Conservation (phyloP, 2,329 filamentous ascomycete genomes). For the Fusarium guadeloupense region DNA sequence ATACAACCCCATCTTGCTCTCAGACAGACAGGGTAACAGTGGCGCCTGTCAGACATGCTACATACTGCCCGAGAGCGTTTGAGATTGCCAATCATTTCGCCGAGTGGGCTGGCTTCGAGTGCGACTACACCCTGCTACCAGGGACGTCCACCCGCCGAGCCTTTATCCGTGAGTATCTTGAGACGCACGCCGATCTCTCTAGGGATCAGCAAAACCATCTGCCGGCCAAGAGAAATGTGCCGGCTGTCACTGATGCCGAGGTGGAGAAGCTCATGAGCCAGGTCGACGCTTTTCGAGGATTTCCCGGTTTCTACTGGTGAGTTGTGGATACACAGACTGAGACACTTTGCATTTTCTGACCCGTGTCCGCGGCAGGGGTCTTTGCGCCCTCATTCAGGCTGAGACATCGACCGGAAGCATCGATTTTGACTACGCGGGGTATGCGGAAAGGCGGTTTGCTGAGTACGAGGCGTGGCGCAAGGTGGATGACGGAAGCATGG, state of each 20-base stretch:
- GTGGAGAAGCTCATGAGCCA: slow-evolving; percentile 28
- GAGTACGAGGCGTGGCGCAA: slow-evolving; percentile 36
- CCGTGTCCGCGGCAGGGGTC: slow-evolving; percentile 27
- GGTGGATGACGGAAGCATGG: slow-evolving; percentile 1
- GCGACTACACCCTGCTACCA: slow-evolving; percentile 27
- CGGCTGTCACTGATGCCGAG: slow-evolving; percentile 15
- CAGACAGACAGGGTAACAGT: neutral
- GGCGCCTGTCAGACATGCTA: slow-evolving; percentile 28
- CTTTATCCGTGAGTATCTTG: slow-evolving; percentile 32
- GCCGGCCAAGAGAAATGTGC: neutral
- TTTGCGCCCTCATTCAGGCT: slow-evolving; percentile 38
- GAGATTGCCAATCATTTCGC: slow-evolving; percentile 39
- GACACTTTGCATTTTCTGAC: neutral
- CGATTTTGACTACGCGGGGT: slow-evolving; percentile 38
- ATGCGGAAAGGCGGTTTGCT: slow-evolving; percentile 30
- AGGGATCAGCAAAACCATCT: neutral
- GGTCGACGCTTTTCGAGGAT: slow-evolving; percentile 34
- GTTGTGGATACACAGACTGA: slow-evolving; percentile 1
- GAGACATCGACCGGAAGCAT: slow-evolving; percentile 38
- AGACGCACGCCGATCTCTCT: slow-evolving; percentile 7
- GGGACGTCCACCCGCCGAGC: slow-evolving; percentile 25
- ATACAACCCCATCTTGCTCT: neutral
- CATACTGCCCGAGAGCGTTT: slow-evolving; percentile 36
- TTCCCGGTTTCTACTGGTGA: slow-evolving; percentile 40
- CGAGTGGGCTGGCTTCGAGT: slow-evolving; percentile 37